Evolutionary conservation across 345 rosid species (phyloP).

Genomic region (Brassica napus): DNA sequence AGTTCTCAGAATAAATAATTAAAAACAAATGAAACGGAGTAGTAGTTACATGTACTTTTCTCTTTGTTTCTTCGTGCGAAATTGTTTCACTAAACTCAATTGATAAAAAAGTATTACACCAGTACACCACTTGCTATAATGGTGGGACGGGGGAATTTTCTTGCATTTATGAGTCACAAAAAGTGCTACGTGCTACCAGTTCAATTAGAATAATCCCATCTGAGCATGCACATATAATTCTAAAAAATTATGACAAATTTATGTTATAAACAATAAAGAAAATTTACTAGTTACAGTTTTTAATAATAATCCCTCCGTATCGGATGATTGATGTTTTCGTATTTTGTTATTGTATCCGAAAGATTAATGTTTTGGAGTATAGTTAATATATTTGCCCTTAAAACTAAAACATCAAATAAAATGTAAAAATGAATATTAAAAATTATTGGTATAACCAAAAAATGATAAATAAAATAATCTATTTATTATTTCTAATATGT

Average conservation of each 20-base stretch:
- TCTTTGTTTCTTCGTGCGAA: neutral
- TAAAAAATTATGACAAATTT: neutral
- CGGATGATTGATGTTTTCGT: too few species aligned
- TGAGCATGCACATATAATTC: neutral
- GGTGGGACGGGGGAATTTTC: neutral
- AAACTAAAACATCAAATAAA: too few species aligned
- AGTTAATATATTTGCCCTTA: too few species aligned
- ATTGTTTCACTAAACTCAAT: neutral
- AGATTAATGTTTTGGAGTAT: too few species aligned
- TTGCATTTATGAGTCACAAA: neutral
- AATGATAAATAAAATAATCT: too few species aligned
- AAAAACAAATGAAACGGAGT: neutral
- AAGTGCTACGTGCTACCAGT: conserved; percentile 8
- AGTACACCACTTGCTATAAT: neutral
- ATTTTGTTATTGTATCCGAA: too few species aligned
- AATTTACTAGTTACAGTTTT: neutral
- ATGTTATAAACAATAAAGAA: neutral
- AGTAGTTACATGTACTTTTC: neutral
- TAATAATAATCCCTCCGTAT: too few species aligned
- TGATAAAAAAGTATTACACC: neutral
- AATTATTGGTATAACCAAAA: too few species aligned
- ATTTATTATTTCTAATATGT: too few species aligned
- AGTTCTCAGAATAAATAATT: too few species aligned
- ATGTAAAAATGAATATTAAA: too few species aligned
- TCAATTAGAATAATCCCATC: neutral